phyloP scores from a whole-genome alignment of 1,139 yeast species.

The Arxiozyma bovina region DNA sequence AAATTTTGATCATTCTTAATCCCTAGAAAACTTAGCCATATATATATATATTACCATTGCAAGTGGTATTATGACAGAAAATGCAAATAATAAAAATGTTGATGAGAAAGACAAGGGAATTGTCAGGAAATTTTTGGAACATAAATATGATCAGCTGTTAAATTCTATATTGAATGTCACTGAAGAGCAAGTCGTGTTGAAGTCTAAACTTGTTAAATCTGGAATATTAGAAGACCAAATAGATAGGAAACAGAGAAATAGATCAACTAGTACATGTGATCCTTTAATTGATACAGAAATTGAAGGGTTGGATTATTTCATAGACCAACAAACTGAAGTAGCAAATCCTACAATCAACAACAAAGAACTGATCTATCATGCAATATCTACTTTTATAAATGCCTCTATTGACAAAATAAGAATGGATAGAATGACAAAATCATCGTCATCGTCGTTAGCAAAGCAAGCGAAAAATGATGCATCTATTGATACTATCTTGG shows the following conservation, averaged over 20 bases:
- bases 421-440: slow-evolving; percentile 8
- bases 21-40: too few relatives aligned
- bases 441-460: neutral
- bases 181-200: neutral
- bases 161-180: slow-evolving; percentile 20
- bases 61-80: neutral
- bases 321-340: slow-evolving; percentile 33
- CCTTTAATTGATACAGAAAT: neutral
- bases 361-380: slow-evolving; percentile 42
- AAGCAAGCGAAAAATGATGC: neutral
- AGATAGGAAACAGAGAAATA: slow-evolving; percentile 1
- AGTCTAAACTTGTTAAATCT: slow-evolving; percentile 12
- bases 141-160: slow-evolving; percentile 22
- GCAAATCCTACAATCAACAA: neutral
- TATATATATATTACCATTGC: too few relatives aligned
- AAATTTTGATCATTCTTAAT: too few relatives aligned
- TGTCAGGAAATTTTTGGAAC: slow-evolving; percentile 15
- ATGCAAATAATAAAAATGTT: neutral
- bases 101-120: slow-evolving; percentile 1
- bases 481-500: slow-evolving; percentile 4
- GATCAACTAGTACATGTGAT: neutral
- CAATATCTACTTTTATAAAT: slow-evolving; percentile 49
- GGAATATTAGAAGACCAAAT: slow-evolving; percentile 5
- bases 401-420: slow-evolving; percentile 42
- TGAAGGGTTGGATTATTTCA: neutral